These are phyloP conservation scores for Trematosphaeria pertusa DNA, from an alignment of 2,329 filamentous ascomycete genomes.

Conservation along the genomic window DNA sequence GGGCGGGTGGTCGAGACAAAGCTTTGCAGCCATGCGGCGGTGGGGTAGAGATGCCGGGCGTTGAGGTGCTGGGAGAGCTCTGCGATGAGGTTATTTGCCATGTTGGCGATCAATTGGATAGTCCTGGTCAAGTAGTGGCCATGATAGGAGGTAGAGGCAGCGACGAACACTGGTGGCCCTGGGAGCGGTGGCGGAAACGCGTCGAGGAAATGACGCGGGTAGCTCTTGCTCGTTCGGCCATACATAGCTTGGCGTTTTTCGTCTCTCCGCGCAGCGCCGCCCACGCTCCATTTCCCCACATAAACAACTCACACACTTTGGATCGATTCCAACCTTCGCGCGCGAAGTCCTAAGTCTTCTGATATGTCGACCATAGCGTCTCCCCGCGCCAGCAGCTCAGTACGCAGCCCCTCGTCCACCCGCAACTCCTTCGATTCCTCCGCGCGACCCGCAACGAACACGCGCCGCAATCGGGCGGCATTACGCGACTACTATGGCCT, in stretches of 20 bases:
- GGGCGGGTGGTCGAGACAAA: slow-evolving; percentile 65
- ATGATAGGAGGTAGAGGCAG: too few relatives aligned
- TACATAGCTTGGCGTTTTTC: slow-evolving; percentile 26
- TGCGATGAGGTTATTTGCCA: slow-evolving; percentile 35
- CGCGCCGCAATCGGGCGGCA: slow-evolving; percentile 78
- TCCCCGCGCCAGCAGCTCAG: slow-evolving; percentile 64
- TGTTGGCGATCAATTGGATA: slow-evolving; percentile 20
- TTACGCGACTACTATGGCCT: slow-evolving; percentile 96
- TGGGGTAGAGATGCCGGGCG: slow-evolving; percentile 63
- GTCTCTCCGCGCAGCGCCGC: neutral
- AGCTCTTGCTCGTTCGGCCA: slow-evolving; percentile 19
- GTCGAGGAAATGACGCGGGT: slow-evolving; percentile 34
- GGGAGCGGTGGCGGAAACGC: too few relatives aligned
- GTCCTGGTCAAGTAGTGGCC: too few relatives aligned
- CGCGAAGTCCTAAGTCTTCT: too few relatives aligned
- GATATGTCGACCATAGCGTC: slow-evolving; percentile 67
- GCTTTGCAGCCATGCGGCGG: slow-evolving; percentile 66
- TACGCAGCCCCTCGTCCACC: slow-evolving; percentile 75
- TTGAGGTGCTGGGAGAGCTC: slow-evolving; percentile 62
- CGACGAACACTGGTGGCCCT: too few relatives aligned
- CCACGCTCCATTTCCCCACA: slow-evolving; percentile 1
- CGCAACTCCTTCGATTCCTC: slow-evolving; percentile 70
- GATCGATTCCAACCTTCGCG: too few relatives aligned
- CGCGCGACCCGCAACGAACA: slow-evolving; percentile 48
- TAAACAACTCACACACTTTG: neutral